These are phyloP conservation scores for Hura crepitans DNA, from an alignment of 441 rosid species.

Conservation along the genomic window DNA sequence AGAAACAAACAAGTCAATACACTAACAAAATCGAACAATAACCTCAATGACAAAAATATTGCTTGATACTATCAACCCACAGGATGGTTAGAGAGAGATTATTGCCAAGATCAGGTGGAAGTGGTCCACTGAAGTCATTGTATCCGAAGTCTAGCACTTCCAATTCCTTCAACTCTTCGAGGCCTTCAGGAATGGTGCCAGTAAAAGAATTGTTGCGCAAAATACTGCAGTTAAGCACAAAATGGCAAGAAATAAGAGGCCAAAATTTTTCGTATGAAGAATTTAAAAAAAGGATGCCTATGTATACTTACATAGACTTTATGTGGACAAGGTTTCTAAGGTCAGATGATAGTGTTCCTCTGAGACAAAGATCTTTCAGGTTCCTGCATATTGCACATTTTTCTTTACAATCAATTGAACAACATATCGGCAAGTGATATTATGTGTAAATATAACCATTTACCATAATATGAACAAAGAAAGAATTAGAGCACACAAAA, in stretches of 20 bases:
- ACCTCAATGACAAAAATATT: conserved; percentile 12
- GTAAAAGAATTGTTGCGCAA: conserved; percentile 80
- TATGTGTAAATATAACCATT: neutral
- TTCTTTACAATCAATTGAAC: neutral
- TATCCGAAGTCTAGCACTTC: conserved; percentile 78
- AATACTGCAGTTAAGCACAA: conserved; percentile 45
- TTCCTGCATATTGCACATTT: conserved; percentile 39
- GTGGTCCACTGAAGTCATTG: conserved; percentile 66
- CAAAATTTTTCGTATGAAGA: conserved; percentile 18
- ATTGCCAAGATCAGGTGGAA: conserved; percentile 42
- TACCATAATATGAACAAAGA: neutral
- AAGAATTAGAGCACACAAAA: neutral
- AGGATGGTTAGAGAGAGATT: conserved; percentile 44
- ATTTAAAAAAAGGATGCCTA: conserved; percentile 7
- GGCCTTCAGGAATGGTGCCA: conserved; percentile 68
- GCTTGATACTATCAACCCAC: conserved; percentile 32
- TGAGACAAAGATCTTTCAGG: conserved; percentile 67
- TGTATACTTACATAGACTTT: conserved; percentile 64
- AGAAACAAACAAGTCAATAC: neutral
- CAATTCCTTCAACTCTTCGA: conserved; percentile 61
- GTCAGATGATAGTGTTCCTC: conserved; percentile 68
- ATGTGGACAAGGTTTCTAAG: conserved; percentile 51
- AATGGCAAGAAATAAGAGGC: neutral
- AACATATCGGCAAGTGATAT: neutral
- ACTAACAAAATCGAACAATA: conserved; percentile 15